Evolutionary conservation across 2,329 filamentous ascomycete genomes (phyloP).

Genomic region (Knufia petricola): DNA sequence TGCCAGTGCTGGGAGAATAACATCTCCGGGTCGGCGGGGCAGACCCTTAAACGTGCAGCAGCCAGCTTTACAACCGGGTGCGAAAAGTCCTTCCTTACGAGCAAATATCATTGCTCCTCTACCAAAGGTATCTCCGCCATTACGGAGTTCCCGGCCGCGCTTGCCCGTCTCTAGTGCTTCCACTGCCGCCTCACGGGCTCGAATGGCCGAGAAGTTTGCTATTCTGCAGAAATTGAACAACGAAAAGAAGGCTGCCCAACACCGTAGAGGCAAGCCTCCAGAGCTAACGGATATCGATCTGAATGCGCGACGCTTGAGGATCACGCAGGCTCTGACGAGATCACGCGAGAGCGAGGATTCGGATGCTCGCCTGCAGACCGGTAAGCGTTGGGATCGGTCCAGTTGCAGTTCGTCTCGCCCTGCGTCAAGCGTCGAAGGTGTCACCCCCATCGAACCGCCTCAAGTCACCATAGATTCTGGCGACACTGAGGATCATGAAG

Average conservation of each 20-base stretch:
- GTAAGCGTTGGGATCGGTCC: neutral
- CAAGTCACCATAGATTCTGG: neutral
- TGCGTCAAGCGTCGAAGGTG: conserved; percentile 32
- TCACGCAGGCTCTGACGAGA: conserved; percentile 75
- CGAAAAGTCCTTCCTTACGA: conserved; percentile 53
- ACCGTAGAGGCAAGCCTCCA: conserved; percentile 39
- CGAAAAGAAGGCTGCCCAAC: conserved; percentile 26
- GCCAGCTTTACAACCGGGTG: conserved; percentile 24
- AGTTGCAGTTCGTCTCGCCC: conserved; percentile 28
- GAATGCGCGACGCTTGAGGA: conserved; percentile 68
- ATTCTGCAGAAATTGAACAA: conserved; percentile 31
- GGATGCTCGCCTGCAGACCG: neutral
- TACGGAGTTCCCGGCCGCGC: conserved; percentile 73
- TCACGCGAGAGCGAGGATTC: conserved; percentile 21
- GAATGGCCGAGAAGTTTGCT: conserved; percentile 49
- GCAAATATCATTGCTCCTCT: conserved; percentile 63
- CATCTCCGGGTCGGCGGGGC: conserved; percentile 5
- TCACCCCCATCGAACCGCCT: conserved; percentile 5
- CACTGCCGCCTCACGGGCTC: conserved; percentile 60
- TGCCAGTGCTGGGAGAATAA: conserved; percentile 5
- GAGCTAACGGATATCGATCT: conserved; percentile 72
- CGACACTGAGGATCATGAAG: conserved; percentile 15
- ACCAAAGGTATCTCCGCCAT: conserved; percentile 64
- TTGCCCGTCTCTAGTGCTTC: conserved; percentile 67
- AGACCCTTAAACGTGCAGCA: neutral